Base-by-base conservation (phyloP, 2,329 filamentous ascomycete genomes). In the Cladosporium sphaerospermum region DNA sequence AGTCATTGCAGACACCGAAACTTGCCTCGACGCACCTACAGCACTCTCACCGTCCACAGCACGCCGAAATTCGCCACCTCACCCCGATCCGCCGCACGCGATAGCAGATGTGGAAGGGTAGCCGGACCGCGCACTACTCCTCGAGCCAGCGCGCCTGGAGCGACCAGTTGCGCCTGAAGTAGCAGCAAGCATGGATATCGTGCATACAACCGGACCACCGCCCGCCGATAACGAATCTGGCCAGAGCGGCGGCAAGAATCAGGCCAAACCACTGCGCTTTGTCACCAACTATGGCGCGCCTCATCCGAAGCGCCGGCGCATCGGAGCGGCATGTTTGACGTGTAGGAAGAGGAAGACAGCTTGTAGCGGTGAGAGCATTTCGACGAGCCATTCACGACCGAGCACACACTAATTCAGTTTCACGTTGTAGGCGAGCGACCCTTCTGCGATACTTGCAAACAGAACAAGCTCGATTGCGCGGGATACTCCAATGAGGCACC, bases 281-380 rank as follows among this genome's bases (percentile, higher is more conserved):
- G 87, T 92, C 62, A 87, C 89, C 59, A 89, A 85, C 64, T 86
- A 90, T 71, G 87, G 88, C 57, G 85, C 88, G 59, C 88, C 88
- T 45, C 86, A 88, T 57, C 85, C 85, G 23, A 92, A 91, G 71
- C 78, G 87, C 62, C 80, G 88, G 66, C 79, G 88, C 62, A 88
- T 92, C 64, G 89, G 85, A 71, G 85, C 87, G 64, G 88, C 88
- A 9, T 77, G 75, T 54, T 54, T 76, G 60, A 76, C 74, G 16
- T 77, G 75, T 58, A 67, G 75, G 8, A 71, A 71, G 59, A 73
- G 75, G 56, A 77, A 77, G 67, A 77, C 75, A 55, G 73, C 74
- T 42, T 77, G 75, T 56, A 54, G 52, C 23, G 52, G 52, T 48
- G 36, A 50, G 47, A 14, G 34, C 9, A 18, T 19, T n/a, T 6